Base-by-base conservation (phyloP, 73 alveolate genomes). In the Paramecium primaurelia region DNA sequence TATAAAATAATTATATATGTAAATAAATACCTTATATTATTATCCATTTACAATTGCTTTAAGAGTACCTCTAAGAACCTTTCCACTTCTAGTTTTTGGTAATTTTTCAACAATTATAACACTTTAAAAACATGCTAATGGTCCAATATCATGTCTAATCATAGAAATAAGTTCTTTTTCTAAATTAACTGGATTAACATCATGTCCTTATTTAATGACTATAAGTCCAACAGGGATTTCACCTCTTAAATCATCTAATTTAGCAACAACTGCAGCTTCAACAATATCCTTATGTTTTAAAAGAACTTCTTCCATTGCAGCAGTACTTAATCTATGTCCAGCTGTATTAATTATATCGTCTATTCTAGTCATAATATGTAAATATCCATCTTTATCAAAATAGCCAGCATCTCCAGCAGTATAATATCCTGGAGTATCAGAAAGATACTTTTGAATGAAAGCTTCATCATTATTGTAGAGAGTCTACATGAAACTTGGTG, bases 11-110 rank as follows among this genome's bases (percentile, higher is more conserved):
- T 9, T 64, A 71, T 20, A 18, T 20, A 20, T 9, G 20, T 80
- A 16, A 40, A 40, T 40, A 10, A 40, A 45, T 80, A 80, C 91
- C 49, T 25, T 44, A 22, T 80, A 80, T 32, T 89, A 34, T 8
- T n/a, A 42, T 89, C 95, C 96, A 93, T 97, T 93, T 0, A 95
- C 93, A 88, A 95, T 93, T 49, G 94, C 95, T 92, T 97, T 96
- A 40, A 96, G 92, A 26, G 96, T 92, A 37, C 92, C 95, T 68
- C 99, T 95, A 64, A 96, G 93, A 34, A 96, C 97, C 93, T 98
- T 98, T 14, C 99, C 99, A 90, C 99, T 96, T 86, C 99, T 98
- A 0, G 99, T 98, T 95, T 98, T 98, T 4, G 99, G 99, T 49
- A 98, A 96, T 58, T 94, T 96, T 30, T 98, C 96, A 22, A 98